phyloP scores from a whole-genome alignment of 208 protist species.

The Acanthamoeba lenticulata region DNA sequence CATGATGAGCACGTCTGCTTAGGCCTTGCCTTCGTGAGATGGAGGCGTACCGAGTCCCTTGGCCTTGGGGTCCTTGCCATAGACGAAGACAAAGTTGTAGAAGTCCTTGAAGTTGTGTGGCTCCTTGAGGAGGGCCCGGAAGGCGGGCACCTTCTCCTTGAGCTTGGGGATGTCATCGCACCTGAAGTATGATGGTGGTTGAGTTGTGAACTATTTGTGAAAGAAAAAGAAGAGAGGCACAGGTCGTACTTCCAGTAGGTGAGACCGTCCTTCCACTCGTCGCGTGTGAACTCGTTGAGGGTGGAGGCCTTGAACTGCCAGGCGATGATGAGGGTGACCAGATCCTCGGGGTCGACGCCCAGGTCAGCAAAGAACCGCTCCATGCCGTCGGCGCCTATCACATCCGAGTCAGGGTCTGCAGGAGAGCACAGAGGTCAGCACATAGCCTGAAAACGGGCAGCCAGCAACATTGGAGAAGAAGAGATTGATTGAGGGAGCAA shows the following conservation, averaged over 20 bases:
- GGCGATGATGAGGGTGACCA: slow-evolving; percentile 70
- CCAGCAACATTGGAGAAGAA: background rate
- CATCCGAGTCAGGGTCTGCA: background rate
- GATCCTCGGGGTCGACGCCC: slow-evolving; percentile 55
- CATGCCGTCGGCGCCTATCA: slow-evolving; percentile 51
- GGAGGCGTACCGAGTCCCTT: slow-evolving; percentile 19
- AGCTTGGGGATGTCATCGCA: slow-evolving; percentile 47
- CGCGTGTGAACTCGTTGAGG: slow-evolving; percentile 66
- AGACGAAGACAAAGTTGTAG: slow-evolving; percentile 63
- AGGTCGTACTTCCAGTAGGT: slow-evolving; percentile 39
- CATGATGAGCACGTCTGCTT: too few species aligned
- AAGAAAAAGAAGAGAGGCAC: background rate
- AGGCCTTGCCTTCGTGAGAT: too few species aligned
- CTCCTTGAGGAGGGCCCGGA: slow-evolving; percentile 32
- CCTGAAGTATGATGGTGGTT: background rate
- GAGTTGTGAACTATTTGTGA: background rate
- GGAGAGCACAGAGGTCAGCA: background rate
- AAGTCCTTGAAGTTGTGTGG: slow-evolving; percentile 58
- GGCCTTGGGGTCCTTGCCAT: slow-evolving; percentile 25
- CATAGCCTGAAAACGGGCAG: background rate
- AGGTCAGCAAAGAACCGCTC: slow-evolving; percentile 66
- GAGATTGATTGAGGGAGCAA: background rate
- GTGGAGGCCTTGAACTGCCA: slow-evolving; percentile 42
- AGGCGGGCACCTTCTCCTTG: slow-evolving; percentile 47
- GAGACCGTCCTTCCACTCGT: slow-evolving; percentile 66